Base-by-base conservation (phyloP, 805 yeast genomes). In the Metschnikowia santaceciliae region DNA sequence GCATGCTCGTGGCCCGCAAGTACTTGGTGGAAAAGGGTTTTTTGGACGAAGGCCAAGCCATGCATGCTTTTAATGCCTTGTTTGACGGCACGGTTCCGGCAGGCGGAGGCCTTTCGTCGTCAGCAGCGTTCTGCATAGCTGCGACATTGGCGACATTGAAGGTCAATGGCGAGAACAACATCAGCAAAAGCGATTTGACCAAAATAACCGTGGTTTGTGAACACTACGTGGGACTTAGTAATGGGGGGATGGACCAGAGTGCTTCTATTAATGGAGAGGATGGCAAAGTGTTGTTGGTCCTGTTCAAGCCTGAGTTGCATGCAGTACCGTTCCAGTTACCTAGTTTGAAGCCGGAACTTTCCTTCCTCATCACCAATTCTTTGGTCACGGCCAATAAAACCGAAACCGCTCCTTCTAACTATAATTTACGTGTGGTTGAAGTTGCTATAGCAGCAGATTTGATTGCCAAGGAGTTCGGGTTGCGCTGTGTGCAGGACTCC, bases 231-330 rank as follows among this genome's bases (percentile, higher is more conserved):
- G 90, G 90, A 34, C 86, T 85, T 47, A 84, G 82, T 63, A 81
- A 84, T 34, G 91, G 90, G n/a, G 90, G 90, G 37, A 80, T 85
- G 86, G 90, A 85, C 62, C 90, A 85, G 67, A 77, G 85, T 45
- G 90, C 90, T 3, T 80, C 86, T 0, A 75, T 86, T 22, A 83
- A 78, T 56, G 90, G 90, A 19, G 81, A 77, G 59, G 68, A 66
- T 39, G 75, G 73, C 52, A 80, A 84, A 55, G 85, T 84, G 1
- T 66, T 84, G 49, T 75, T 77, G 56, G 80, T 85, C 17, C 79
- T 78, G 56, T 85, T 84, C 68, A 74, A 76, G 53, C 90, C 91
- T 2, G 63, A 71, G 53, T 70, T 86, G 43, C 68, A 62, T 34
- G 88, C 82, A 1, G 68, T 75, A 32, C 79, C 87, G 13, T 73